Conservation (phyloP, 2,329 filamentous ascomycete genomes). For the Bertia moriformis region DNA sequence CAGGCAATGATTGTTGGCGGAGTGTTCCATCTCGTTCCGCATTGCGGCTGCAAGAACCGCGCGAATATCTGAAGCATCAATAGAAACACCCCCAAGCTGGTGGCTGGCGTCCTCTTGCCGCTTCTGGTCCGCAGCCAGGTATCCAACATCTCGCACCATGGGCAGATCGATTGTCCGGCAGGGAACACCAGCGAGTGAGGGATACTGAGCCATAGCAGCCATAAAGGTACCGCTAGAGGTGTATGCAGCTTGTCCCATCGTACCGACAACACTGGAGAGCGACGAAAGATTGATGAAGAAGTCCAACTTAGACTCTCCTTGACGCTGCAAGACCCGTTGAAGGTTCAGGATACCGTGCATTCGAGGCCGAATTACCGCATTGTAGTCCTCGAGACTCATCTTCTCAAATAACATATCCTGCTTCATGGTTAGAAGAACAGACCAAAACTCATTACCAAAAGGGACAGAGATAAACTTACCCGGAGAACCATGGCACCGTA, state of each 20-base stretch:
- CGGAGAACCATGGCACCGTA: neutral
- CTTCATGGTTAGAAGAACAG: neutral
- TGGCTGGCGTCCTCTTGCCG: conserved; percentile 2
- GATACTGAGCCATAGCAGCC: neutral
- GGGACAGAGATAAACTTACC: neutral
- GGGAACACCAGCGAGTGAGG: conserved; percentile 1
- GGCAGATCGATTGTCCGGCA: conserved; percentile 5
- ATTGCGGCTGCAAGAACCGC: conserved; percentile 3
- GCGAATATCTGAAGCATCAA: conserved; percentile 5
- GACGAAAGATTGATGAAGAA: neutral
- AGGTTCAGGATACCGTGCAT: neutral
- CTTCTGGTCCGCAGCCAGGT: conserved; percentile 6
- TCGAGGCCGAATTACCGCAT: neutral
- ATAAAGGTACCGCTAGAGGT: neutral
- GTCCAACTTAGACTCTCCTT: neutral
- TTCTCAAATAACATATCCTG: neutral
- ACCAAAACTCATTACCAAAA: too few species aligned
- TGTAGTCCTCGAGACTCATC: neutral
- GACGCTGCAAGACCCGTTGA: neutral
- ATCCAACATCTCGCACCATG: conserved; percentile 5
- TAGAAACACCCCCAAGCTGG: conserved; percentile 5
- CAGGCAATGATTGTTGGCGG: neutral
- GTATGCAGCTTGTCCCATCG: neutral
- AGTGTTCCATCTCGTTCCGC: neutral
- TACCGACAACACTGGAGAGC: neutral